phyloP scores from a whole-genome alignment of 768 basidiomycete species.

The Candolleomyces eurysporus region DNA sequence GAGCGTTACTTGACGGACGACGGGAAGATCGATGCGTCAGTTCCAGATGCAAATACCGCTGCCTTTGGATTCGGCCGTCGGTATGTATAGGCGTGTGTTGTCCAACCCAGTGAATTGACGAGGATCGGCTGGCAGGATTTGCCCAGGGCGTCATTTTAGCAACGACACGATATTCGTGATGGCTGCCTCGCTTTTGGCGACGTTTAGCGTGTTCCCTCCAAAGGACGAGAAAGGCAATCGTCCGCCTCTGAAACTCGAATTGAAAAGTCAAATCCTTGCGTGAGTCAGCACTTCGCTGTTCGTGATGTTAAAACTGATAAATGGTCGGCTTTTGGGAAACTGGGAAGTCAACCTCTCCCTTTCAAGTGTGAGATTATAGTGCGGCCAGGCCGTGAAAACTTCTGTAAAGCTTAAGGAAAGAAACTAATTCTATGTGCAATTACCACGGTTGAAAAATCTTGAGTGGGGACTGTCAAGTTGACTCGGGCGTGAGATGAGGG shows the following conservation, averaged over 20 bases:
- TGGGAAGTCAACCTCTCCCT: neutral
- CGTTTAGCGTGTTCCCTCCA: conserved; percentile 15
- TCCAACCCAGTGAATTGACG: too few species aligned
- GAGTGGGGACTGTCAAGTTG: too few species aligned
- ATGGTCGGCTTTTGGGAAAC: neutral
- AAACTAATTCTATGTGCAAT: too few species aligned
- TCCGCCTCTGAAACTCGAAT: neutral
- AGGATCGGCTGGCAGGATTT: conserved; percentile 12
- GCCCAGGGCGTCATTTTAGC: conserved; percentile 23
- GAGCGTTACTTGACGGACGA: conserved; percentile 20
- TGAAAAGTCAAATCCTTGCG: neutral
- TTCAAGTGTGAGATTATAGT: neutral
- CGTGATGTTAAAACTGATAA: neutral
- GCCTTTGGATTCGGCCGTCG: conserved; percentile 24
- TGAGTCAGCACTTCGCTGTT: neutral
- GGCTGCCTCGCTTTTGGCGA: conserved; percentile 17
- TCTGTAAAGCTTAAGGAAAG: too few species aligned
- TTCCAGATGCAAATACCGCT: conserved; percentile 16
- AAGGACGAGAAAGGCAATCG: conserved; percentile 16
- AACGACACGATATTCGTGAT: conserved; percentile 16
- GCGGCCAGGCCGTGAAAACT: too few species aligned
- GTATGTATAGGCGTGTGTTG: conserved; percentile 3
- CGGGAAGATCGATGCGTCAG: conserved; percentile 11
- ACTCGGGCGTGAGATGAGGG: too few species aligned
- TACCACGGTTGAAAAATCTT: too few species aligned